Percentiles rank a stretch among this genome's conserved stretches.
Evolutionary conservation across 202 grass and related monocot species (phyloP).

Genomic region (Bolboschoenoplectus hybrid): DNA sequence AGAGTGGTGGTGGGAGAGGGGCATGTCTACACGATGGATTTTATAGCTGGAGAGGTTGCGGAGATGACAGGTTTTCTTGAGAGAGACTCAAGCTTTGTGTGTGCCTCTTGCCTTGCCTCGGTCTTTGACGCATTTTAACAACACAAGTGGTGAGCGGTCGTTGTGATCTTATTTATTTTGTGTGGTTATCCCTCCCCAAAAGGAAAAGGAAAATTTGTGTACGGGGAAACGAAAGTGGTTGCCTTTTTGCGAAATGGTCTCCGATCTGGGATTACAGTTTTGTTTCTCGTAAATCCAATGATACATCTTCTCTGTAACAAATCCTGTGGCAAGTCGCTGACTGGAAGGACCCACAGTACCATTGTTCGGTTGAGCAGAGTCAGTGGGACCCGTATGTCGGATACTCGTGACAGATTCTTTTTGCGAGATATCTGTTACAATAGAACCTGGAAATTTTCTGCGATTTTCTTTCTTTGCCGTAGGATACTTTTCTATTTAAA

Average conservation of each 20-base stretch:
- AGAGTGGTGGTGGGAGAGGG: background rate
- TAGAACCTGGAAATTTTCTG: background rate
- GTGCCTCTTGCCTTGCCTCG: background rate
- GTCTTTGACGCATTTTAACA: conserved; percentile 23
- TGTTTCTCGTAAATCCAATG: background rate
- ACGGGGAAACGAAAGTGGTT: background rate
- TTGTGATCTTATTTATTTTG: background rate
- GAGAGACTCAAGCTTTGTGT: conserved; percentile 45
- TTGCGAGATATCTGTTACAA: background rate
- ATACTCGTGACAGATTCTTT: background rate
- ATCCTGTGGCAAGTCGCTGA: background rate
- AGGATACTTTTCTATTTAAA: background rate
- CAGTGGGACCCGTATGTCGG: background rate
- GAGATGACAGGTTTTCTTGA: conserved; percentile 40
- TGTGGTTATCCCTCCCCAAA: conserved; percentile 12
- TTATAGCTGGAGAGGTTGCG: conserved; percentile 48
- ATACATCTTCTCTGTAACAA: background rate
- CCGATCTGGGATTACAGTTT: conserved; percentile 12
- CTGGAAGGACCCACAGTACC: background rate
- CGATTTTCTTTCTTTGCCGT: background rate
- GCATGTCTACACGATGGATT: background rate
- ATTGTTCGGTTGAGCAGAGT: too few relatives aligned
- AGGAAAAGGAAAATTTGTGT: conserved; percentile 32
- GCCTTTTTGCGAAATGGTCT: conserved; percentile 23
- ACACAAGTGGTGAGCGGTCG: conserved; percentile 21